phyloP scores from a whole-genome alignment of 2,329 filamentous ascomycete genomes.

The Trichoderma harzianum region DNA sequence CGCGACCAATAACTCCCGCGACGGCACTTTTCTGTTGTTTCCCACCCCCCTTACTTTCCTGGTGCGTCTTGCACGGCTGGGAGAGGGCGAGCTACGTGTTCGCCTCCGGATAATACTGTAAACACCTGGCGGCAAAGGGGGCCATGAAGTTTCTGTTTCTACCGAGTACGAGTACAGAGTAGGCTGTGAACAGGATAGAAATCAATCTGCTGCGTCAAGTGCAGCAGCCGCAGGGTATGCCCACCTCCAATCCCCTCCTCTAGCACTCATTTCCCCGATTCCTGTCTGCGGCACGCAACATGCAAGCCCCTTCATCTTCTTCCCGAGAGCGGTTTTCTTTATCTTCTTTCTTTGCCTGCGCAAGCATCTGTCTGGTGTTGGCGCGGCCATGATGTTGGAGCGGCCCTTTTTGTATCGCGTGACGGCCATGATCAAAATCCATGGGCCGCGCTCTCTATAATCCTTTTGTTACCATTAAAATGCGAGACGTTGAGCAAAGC shows the following conservation, averaged over 20 bases:
- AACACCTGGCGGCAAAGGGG: conserved; percentile 30
- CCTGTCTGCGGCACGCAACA: conserved; percentile 9
- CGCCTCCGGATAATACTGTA: conserved; percentile 33
- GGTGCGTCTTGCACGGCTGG: background rate
- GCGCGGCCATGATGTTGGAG: conserved; percentile 15
- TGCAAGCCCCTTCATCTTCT: background rate
- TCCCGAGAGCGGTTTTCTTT: background rate
- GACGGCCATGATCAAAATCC: conserved; percentile 13
- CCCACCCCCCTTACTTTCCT: background rate
- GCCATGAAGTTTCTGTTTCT: conserved; percentile 20
- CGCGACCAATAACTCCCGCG: conserved; percentile 19
- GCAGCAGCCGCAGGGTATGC: conserved; percentile 34
- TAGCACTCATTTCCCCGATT: conserved; percentile 26
- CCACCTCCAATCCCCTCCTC: conserved; percentile 20
- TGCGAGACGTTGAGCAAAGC: conserved; percentile 19
- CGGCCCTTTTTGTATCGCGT: conserved; percentile 19
- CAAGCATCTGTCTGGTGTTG: conserved; percentile 1
- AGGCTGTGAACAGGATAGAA: conserved; percentile 25
- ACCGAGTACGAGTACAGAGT: conserved; percentile 15
- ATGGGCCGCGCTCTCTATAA: conserved; percentile 15
- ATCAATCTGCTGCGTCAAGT: conserved; percentile 25
- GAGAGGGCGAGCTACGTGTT: conserved; percentile 16
- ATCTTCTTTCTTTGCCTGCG: background rate
- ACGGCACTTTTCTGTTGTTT: conserved; percentile 17
- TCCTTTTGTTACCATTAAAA: conserved; percentile 17